phyloP scores from a whole-genome alignment of 441 rosid genomes.

The Iberis amara region DNA sequence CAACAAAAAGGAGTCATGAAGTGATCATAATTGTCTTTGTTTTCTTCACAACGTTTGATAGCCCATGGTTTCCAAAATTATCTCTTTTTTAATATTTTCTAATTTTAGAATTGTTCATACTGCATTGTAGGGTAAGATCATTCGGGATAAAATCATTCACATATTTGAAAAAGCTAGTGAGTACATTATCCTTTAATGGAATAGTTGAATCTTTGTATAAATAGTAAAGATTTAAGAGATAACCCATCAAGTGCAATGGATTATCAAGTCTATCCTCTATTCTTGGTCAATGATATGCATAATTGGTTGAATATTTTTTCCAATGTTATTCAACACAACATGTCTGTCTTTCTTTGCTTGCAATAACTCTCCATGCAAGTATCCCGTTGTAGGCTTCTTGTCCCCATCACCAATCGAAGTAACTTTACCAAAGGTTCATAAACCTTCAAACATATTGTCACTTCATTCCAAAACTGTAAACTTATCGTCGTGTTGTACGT shows the following conservation, averaged over 20 bases:
- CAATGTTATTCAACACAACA: not conserved
- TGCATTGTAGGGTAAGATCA: not conserved
- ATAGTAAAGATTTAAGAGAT: not conserved
- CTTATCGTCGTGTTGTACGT: not conserved
- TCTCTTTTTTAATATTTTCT: not conserved
- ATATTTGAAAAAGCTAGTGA: not conserved
- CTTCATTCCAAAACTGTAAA: not conserved
- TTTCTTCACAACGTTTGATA: not conserved
- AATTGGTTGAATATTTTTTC: not conserved
- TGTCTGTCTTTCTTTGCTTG: slow-evolving; percentile 1
- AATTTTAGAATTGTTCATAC: not conserved
- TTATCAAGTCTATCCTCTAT: not conserved
- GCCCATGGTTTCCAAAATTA: not conserved
- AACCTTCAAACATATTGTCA: not conserved
- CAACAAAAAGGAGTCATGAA: not conserved
- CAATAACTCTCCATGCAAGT: not conserved
- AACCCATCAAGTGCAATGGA: not conserved
- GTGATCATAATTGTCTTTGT: not conserved
- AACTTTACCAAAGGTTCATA: not conserved
- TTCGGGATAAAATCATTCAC: not conserved
- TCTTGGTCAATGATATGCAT: not conserved
- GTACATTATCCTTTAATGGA: not conserved
- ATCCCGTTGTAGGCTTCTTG: slow-evolving; percentile 1
- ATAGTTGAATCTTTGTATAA: not conserved
- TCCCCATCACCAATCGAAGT: slow-evolving; percentile 2